phyloP scores from a whole-genome alignment of 495 filamentous ascomycete species.

The Penicillium canescens region DNA sequence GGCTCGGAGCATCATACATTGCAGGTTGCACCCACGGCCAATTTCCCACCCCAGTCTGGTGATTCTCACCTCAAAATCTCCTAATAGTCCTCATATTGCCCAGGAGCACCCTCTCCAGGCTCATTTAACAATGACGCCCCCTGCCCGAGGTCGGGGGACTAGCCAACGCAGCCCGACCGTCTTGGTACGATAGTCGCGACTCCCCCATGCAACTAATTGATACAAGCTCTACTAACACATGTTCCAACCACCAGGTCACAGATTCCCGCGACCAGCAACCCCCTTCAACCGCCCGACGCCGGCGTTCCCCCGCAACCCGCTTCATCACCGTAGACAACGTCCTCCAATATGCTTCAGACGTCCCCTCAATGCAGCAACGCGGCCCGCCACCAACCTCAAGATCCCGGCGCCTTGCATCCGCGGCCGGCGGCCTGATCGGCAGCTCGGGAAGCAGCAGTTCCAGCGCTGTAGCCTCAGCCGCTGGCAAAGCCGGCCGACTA shows the following conservation, averaged over 20 bases:
- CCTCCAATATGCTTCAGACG: slow-evolving; percentile 89
- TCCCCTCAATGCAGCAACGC: slow-evolving; percentile 91
- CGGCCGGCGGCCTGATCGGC: slow-evolving; percentile 35
- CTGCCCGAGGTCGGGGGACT: slow-evolving; percentile 37
- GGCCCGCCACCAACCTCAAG: slow-evolving; percentile 62
- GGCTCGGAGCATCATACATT: slow-evolving; percentile 8
- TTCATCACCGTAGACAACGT: slow-evolving; percentile 96
- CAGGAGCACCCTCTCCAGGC: neutral
- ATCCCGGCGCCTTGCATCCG: slow-evolving; percentile 45
- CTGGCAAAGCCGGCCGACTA: slow-evolving; percentile 37
- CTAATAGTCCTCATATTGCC: neutral
- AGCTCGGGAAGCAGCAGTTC: slow-evolving; percentile 17
- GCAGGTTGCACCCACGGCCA: neutral
- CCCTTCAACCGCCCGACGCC: slow-evolving; percentile 32
- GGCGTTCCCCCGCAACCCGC: slow-evolving; percentile 59
- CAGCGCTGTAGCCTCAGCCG: slow-evolving; percentile 13
- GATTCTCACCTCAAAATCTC: neutral
- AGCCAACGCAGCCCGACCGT: slow-evolving; percentile 57
- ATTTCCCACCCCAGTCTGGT: neutral
- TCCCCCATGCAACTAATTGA: neutral
- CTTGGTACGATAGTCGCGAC: slow-evolving; percentile 38
- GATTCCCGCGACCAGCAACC: slow-evolving; percentile 57
- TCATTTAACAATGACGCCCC: slow-evolving; percentile 30
- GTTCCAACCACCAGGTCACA: slow-evolving; percentile 47
- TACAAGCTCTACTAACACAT: slow-evolving; percentile 11